Conservation (phyloP, 2,329 filamentous ascomycete genomes). For the Fusarium heterosporum region DNA sequence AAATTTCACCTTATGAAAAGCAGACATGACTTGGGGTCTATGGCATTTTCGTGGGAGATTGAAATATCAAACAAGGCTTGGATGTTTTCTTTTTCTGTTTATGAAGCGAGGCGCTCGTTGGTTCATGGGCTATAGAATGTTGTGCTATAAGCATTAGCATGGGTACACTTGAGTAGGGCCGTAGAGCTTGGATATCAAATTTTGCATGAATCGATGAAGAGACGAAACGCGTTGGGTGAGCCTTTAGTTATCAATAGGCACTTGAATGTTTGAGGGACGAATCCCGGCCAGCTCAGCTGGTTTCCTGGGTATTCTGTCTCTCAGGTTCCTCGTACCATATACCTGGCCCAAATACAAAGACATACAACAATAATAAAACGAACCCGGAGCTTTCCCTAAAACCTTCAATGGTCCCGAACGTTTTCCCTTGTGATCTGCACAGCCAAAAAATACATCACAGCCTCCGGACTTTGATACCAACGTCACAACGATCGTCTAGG, state of each 20-base stretch:
- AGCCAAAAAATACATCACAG: slow-evolving; percentile 23
- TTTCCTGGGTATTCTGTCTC: neutral
- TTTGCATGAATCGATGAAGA: slow-evolving; percentile 5
- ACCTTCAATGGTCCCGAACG: neutral
- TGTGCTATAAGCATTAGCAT: neutral
- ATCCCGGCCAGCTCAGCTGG: slow-evolving; percentile 10
- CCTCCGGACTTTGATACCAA: neutral
- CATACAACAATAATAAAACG: slow-evolving; percentile 22
- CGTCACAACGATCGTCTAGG: slow-evolving; percentile 1
- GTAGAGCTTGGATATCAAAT: neutral
- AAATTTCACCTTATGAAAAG: slow-evolving; percentile 50
- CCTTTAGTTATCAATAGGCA: neutral
- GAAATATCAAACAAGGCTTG: neutral
- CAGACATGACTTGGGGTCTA: slow-evolving; percentile 7
- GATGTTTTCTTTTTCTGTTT: neutral
- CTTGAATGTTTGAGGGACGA: slow-evolving; percentile 1
- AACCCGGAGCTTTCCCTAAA: slow-evolving; percentile 18
- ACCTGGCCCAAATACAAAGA: slow-evolving; percentile 22
- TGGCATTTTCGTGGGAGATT: neutral
- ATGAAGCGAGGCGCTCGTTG: slow-evolving; percentile 38
- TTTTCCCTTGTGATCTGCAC: slow-evolving; percentile 20
- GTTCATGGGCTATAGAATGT: slow-evolving; percentile 3
- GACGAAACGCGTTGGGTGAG: neutral
- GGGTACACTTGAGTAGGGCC: neutral
- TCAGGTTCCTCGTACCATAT: slow-evolving; percentile 13